phyloP scores from a whole-genome alignment of 225 moss, liverwort and hornwort species.

The Pseudoscleropodium purum region DNA sequence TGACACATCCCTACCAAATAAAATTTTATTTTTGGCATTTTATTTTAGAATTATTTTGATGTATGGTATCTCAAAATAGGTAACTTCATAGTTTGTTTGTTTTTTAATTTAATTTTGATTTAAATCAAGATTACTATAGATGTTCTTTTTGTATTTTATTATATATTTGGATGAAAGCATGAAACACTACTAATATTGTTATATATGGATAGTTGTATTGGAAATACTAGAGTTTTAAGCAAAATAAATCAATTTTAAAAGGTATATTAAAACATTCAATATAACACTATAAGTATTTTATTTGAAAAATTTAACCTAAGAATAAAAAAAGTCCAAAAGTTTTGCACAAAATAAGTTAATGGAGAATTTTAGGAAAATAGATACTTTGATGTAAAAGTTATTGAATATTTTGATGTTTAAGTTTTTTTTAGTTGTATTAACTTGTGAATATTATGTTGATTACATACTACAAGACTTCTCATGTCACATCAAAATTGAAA shows the following conservation, averaged over 20 bases:
- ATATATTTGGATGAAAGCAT: too few species aligned
- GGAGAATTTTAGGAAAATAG: background rate
- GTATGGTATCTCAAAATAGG: fast-evolving
- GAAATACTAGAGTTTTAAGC: too few species aligned
- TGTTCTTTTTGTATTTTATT: too few species aligned
- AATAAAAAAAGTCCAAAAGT: background rate
- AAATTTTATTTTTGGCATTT: background rate
- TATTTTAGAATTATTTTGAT: background rate
- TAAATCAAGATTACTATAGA: too few species aligned
- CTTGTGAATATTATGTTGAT: background rate
- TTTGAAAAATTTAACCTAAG: background rate
- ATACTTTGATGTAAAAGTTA: too few species aligned
- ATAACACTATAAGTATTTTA: too few species aligned
- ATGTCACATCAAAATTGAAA: background rate
- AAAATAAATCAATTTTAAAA: too few species aligned
- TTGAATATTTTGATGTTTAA: too few species aligned
- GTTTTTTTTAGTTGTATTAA: background rate
- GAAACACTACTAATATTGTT: background rate
- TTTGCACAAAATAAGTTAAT: background rate
- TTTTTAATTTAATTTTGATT: background rate
- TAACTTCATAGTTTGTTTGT: background rate
- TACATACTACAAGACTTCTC: background rate
- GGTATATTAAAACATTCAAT: too few species aligned
- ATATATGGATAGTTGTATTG: too few species aligned
- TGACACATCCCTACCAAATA: too few species aligned